Evolutionary conservation across 306 rosid species (phyloP), one percentile per base, ranked within the genome.

Genomic region (Quercus robur): DNA sequence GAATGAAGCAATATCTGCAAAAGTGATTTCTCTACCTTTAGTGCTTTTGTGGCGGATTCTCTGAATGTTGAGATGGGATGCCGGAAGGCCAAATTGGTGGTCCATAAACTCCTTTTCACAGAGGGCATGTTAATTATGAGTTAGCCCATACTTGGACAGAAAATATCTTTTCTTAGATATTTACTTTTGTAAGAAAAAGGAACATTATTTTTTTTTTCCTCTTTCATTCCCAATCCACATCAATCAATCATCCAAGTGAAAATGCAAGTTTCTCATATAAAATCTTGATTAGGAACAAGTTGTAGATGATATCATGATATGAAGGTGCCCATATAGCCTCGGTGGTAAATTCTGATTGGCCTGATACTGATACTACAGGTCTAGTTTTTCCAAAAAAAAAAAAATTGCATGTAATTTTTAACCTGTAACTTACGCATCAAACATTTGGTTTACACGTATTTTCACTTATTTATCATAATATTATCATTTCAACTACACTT

Each of bases 31-130:
- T 84, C 67, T 82, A 83, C 78, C 87, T 87, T 80, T 77, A 83
- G 92, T 82, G 92, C 88, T 90, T 88, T 72, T 70, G 74, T 77
- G 77, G 78, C 57, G 67, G 86, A 87, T 90, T 86, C 90, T 69
- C 64, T 72, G 55, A 78, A 84, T 78, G 88, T 79, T 84, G 72
- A 85, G 85, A 86, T 88, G 79, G 78, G 79, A 78, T 84, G 81
- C 87, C 87, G 82, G 79, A 75, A 82, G 82, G 81, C 83, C 82
- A 85, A 87, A 83, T 86, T 84, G 84, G 98, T 89, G 98, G 98
- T 90, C 98, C 98, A 87, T 79, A 26, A 83, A 80, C 86, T 86
- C 82, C 89, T 86, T 87, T 90, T 78, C 76, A 14, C 78, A 86
- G 82, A 80, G 91, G 63, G 71, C 88, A 54, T 3, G 35, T 76